These are phyloP conservation scores for Apophysomyces trapeziformis DNA, from an alignment of 371 early-diverging fungal species.

Conservation along the genomic window DNA sequence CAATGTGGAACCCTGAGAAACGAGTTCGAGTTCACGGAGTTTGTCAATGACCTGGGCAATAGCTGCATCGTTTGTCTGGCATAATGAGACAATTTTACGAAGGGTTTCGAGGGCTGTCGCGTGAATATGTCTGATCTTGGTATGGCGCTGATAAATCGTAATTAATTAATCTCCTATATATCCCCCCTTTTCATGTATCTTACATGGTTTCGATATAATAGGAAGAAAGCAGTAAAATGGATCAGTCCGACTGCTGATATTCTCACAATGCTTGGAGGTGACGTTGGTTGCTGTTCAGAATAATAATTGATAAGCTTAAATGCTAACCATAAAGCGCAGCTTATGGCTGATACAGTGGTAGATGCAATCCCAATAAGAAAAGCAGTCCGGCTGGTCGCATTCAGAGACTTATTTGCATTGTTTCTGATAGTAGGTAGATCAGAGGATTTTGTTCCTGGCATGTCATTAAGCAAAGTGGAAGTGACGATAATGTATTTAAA, in stretches of 20 bases:
- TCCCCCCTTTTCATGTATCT: not conserved
- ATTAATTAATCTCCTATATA: conserved; percentile 2
- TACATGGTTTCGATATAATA: conserved; percentile 17
- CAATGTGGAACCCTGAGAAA: conserved; percentile 28
- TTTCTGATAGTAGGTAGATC: not conserved
- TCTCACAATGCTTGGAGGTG: conserved; percentile 1
- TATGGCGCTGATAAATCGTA: conserved; percentile 30
- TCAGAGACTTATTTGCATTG: not conserved
- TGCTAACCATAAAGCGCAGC: conserved; percentile 15
- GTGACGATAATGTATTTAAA: conserved; percentile 62
- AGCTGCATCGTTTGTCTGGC: conserved; percentile 33
- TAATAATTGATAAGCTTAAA: not conserved
- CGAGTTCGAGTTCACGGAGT: conserved; percentile 22
- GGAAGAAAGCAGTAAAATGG: conserved; percentile 10
- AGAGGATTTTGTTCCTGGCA: conserved; percentile 29
- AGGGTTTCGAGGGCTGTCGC: conserved; percentile 33
- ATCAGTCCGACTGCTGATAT: not conserved
- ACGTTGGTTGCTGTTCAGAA: not conserved
- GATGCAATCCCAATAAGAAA: not conserved
- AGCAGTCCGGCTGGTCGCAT: conserved; percentile 3
- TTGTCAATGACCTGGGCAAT: conserved; percentile 19
- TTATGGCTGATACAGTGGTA: conserved; percentile 10
- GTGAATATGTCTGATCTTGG: conserved; percentile 38
- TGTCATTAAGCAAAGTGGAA: conserved; percentile 51
- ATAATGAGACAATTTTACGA: conserved; percentile 32